Percentiles rank a stretch among this genome's conserved stretches.
These are phyloP conservation scores for Gigaspora rosea DNA, from an alignment of 192 early-diverging fungal species.

Conservation along the genomic window DNA sequence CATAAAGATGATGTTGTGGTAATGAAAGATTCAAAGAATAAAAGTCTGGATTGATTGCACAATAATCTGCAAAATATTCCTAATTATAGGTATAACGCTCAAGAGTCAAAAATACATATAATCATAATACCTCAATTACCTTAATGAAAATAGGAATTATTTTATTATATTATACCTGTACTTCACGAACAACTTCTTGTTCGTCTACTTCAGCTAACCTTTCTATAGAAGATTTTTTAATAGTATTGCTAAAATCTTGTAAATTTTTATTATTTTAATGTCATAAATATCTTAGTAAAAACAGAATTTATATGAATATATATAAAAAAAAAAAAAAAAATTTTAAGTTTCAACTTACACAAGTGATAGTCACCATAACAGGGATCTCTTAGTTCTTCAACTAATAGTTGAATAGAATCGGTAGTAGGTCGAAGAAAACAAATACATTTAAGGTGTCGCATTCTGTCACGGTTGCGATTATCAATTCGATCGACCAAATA, in stretches of 20 bases:
- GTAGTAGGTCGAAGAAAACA: constrained; percentile 87
- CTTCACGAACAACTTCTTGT: constrained; percentile 89
- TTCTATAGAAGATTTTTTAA: constrained; percentile 90
- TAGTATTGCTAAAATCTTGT: constrained; percentile 90
- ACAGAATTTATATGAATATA: background rate
- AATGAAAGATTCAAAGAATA: constrained; percentile 76
- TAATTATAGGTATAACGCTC: constrained; percentile 26
- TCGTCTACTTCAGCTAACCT: constrained; percentile 94
- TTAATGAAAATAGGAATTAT: background rate
- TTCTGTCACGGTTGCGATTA: constrained; percentile 79
- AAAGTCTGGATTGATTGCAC: constrained; percentile 78
- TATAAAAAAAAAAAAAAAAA: background rate
- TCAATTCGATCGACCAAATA: constrained; percentile 95
- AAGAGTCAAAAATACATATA: background rate
- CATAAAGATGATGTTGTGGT: constrained; percentile 67
- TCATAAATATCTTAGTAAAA: background rate
- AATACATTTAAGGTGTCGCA: constrained; percentile 95
- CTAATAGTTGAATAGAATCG: constrained; percentile 80
- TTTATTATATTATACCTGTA: constrained; percentile 65
- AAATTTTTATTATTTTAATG: background rate
- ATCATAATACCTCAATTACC: background rate
- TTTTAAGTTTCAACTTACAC: constrained; percentile 52
- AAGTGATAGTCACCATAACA: constrained; percentile 96
- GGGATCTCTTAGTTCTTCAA: constrained; percentile 90
- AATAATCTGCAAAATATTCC: constrained; percentile 94